phyloP scores from a whole-genome alignment of 2,329 filamentous ascomycete species.

The Fusarium virguliforme region DNA sequence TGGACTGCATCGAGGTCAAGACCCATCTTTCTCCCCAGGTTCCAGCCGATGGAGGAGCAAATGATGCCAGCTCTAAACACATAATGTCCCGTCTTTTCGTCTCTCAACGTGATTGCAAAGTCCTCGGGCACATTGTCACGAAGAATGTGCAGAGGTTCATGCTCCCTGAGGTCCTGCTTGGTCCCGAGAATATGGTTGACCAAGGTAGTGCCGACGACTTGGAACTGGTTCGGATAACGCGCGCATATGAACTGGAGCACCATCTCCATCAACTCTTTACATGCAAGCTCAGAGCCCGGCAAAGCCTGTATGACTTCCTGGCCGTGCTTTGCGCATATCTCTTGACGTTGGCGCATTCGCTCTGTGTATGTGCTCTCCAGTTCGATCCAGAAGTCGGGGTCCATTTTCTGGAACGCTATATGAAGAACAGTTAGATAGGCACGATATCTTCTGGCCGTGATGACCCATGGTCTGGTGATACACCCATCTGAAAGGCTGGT shows the following conservation, averaged over 20 bases:
- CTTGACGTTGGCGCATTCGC: slow-evolving; percentile 4
- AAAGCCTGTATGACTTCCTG: not conserved
- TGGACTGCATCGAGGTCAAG: slow-evolving; percentile 1
- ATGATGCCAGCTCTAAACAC: slow-evolving; percentile 6
- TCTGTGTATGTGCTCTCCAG: not conserved
- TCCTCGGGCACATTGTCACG: slow-evolving; percentile 5
- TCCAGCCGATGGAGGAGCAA: slow-evolving; percentile 3
- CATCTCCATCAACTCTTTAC: slow-evolving; percentile 6
- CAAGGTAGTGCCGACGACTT: not conserved
- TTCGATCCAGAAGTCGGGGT: slow-evolving; percentile 5
- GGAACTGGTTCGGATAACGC: not conserved
- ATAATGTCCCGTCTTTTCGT: not conserved
- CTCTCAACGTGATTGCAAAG: not conserved
- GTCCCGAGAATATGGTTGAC: slow-evolving; percentile 4
- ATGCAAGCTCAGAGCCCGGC: not conserved
- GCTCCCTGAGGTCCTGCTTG: not conserved
- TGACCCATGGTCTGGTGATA: slow-evolving; percentile 2
- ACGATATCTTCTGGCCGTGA: not conserved
- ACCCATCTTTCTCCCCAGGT: not conserved
- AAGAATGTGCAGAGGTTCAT: not conserved
- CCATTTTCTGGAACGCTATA: slow-evolving; percentile 1
- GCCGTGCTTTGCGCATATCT: slow-evolving; percentile 1
- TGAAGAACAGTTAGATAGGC: not conserved
- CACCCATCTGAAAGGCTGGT: slow-evolving; percentile 4
- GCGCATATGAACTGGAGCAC: not conserved